A percentile compares a stretch with the other conserved stretches of the same genome.
These are phyloP conservation scores for Dryadomyces quercivorus DNA, from an alignment of 2,329 filamentous ascomycete species.

Conservation along the genomic window DNA sequence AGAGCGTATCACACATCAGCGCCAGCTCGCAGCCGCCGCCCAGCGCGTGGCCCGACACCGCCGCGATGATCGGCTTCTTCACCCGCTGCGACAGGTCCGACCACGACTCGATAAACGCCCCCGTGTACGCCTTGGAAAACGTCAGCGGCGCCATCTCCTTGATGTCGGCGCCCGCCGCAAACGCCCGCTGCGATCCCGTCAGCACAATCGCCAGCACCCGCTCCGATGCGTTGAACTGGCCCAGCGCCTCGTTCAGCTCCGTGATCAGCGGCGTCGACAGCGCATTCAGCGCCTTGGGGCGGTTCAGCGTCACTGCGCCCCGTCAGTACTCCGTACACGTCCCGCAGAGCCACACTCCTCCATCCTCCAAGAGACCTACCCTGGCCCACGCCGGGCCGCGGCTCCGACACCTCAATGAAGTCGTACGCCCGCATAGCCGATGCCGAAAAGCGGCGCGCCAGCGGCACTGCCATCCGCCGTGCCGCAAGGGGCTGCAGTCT, in stretches of 20 bases:
- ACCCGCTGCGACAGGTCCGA: constrained; percentile 70
- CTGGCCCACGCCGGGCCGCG: constrained; percentile 80
- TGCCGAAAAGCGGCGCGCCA: constrained; percentile 38
- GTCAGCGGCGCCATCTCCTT: constrained; percentile 95
- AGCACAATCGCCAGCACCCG: constrained; percentile 67
- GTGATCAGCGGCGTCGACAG: constrained; percentile 80
- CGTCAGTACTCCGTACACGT: too few relatives aligned
- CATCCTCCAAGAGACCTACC: constrained; percentile 46
- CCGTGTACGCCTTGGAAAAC: constrained; percentile 77
- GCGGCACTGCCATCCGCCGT: constrained; percentile 37
- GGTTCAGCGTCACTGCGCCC: constrained; percentile 76
- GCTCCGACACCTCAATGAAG: constrained; percentile 68
- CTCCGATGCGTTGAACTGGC: constrained; percentile 55
- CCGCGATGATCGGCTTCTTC: constrained; percentile 89
- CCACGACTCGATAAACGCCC: constrained; percentile 92
- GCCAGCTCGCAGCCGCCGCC: constrained; percentile 94
- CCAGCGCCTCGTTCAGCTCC: constrained; percentile 74
- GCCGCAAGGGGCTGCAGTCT: constrained; percentile 49
- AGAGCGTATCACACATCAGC: constrained; percentile 94
- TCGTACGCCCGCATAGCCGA: constrained; percentile 48
- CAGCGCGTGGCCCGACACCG: constrained; percentile 87
- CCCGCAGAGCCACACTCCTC: neutral
- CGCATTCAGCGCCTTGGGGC: constrained; percentile 91
- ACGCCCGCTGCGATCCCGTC: constrained; percentile 81
- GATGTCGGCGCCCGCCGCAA: constrained; percentile 94